Evolutionary conservation across 2,329 filamentous ascomycete genomes (phyloP).

Genomic region (Graphium sp.): DNA sequence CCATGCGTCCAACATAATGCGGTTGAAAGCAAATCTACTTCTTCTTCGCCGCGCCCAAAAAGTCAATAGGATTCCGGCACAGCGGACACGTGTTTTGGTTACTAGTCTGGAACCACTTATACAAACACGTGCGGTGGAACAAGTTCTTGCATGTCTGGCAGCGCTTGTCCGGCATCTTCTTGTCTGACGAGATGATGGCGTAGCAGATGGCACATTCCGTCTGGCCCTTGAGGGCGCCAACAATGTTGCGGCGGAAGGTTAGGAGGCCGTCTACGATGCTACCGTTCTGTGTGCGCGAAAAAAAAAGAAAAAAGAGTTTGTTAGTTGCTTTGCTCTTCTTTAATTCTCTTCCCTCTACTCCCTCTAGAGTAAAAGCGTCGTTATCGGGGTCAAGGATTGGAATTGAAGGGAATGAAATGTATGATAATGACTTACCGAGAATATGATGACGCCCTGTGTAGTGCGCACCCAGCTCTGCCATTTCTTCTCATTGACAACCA

Average conservation of each 20-base stretch:
- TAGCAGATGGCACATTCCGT: constrained; percentile 96
- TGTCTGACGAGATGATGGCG: constrained; percentile 77
- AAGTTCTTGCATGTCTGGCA: constrained; percentile 87
- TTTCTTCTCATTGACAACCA: constrained; percentile 77
- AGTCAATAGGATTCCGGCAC: constrained; percentile 75
- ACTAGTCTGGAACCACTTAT: constrained; percentile 93
- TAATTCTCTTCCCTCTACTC: no score
- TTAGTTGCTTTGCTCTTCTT: not conserved
- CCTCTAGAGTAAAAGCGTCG: no score
- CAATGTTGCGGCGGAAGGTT: constrained; percentile 75
- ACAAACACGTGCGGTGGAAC: constrained; percentile 81
- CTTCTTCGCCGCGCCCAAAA: constrained; percentile 23
- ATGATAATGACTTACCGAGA: constrained; percentile 40
- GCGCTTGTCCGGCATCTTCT: constrained; percentile 78
- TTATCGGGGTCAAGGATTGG: no score
- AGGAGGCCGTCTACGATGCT: constrained; percentile 74
- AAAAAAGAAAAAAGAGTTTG: not conserved
- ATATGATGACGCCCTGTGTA: constrained; percentile 83
- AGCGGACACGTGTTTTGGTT: constrained; percentile 84
- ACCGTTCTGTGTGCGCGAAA: constrained; percentile 38
- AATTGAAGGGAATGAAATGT: not conserved
- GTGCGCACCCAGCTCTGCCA: constrained; percentile 86
- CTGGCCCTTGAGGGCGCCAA: constrained; percentile 79
- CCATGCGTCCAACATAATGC: no score
- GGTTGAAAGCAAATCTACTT: constrained; percentile 5